phyloP scores from a whole-genome alignment of 805 yeast genomes.

The Metschnikowia proteae region DNA sequence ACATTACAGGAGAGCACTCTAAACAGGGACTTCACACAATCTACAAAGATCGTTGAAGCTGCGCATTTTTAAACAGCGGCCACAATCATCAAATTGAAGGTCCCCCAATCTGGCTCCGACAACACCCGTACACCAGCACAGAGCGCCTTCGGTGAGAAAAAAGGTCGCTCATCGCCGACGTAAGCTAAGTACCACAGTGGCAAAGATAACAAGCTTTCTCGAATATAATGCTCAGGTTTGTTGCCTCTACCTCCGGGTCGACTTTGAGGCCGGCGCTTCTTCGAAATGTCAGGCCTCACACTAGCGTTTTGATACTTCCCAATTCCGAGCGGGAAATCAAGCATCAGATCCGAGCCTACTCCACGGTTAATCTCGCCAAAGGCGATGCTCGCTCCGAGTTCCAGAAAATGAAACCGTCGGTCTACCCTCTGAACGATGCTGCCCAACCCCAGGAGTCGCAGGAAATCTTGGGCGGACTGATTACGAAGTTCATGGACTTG shows the following conservation, averaged over 20 bases:
- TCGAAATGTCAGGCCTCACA: conserved; percentile 34
- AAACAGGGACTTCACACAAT: no score
- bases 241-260: conserved; percentile 34
- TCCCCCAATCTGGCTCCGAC: no score
- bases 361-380: neutral
- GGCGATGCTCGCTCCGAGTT: neutral
- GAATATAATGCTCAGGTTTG: conserved; percentile 34
- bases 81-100: no score
- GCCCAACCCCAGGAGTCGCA: neutral
- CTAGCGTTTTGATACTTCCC: conserved; percentile 13
- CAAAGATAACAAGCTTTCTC: neutral
- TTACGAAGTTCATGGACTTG: conserved; percentile 26
- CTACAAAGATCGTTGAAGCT: no score
- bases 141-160: conserved; percentile 3
- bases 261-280: conserved; percentile 36
- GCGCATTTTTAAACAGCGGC: no score
- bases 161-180: neutral
- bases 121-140: conserved; percentile 4
- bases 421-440: neutral
- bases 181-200: no score
- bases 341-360: conserved; percentile 11
- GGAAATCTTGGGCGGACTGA: neutral
- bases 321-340: conserved; percentile 12
- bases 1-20: no score
- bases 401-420: neutral